Evolutionary conservation across 306 rosid genomes (phyloP).

Genomic region (Castanea sativa): DNA sequence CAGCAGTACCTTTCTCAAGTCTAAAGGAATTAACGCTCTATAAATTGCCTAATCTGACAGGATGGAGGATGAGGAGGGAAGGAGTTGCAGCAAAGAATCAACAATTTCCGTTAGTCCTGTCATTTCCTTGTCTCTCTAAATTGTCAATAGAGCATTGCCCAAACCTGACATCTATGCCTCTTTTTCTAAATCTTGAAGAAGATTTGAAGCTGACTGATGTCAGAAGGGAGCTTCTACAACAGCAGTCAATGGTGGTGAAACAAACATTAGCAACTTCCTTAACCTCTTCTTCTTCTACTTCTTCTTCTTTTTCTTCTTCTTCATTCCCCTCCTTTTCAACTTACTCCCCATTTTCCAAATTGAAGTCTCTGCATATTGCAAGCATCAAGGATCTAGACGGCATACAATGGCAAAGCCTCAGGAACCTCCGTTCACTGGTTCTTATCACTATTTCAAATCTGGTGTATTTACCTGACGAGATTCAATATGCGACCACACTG

Average conservation of each 20-base stretch:
- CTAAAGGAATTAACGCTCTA: background rate
- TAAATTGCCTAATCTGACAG: background rate
- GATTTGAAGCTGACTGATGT: no score
- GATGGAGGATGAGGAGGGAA: slow-evolving; percentile 17
- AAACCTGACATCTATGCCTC: no score
- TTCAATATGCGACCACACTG: background rate
- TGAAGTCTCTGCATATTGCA: slow-evolving; percentile 1
- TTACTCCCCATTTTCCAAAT: background rate
- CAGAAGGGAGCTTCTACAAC: no score
- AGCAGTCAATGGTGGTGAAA: no score
- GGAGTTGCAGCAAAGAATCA: background rate
- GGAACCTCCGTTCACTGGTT: background rate
- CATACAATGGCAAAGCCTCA: slow-evolving; percentile 7
- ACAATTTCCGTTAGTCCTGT: background rate
- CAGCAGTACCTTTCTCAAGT: slow-evolving; percentile 1
- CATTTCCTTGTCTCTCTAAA: slow-evolving; percentile 10
- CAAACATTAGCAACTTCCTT: no score
- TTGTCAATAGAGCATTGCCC: no score
- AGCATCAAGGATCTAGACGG: background rate
- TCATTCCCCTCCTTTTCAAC: no score
- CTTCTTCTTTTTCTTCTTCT: no score
- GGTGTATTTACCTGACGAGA: slow-evolving; percentile 4
- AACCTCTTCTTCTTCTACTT: no score
- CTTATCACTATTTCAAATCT: slow-evolving; percentile 15
- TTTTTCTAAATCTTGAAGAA: no score